These are phyloP conservation scores for Pestalotiopsis sp. DNA, from an alignment of 2,329 filamentous ascomycete genomes.

Conservation along the genomic window DNA sequence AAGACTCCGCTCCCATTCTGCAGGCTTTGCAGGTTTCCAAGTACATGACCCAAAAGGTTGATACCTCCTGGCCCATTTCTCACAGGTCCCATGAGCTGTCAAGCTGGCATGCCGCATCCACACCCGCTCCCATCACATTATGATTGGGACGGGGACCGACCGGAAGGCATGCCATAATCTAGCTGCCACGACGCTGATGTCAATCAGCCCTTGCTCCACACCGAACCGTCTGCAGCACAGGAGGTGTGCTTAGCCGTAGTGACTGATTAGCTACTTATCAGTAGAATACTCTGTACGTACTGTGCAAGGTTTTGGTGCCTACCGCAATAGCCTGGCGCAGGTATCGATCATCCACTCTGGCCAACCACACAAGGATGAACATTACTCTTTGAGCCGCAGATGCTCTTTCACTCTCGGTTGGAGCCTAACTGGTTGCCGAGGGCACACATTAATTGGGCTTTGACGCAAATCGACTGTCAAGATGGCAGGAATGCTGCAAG, in stretches of 20 bases:
- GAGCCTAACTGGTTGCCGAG: slow-evolving; percentile 8
- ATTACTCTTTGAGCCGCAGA: slow-evolving; percentile 9
- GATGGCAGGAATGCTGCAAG: slow-evolving; percentile 11
- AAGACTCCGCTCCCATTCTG: background rate
- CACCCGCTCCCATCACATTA: background rate
- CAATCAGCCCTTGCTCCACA: slow-evolving; percentile 10
- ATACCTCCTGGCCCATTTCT: background rate
- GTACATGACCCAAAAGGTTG: background rate
- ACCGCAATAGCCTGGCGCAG: background rate
- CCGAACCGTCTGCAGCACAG: background rate
- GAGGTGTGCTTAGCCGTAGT: background rate
- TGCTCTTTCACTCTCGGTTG: background rate
- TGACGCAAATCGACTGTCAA: slow-evolving; percentile 3
- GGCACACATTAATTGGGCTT: slow-evolving; percentile 12
- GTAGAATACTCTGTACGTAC: background rate
- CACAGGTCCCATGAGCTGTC: background rate
- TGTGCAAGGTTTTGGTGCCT: background rate
- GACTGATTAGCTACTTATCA: background rate
- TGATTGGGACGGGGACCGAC: slow-evolving; percentile 5
- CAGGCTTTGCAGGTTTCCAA: background rate
- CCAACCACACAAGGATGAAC: background rate
- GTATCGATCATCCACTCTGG: background rate
- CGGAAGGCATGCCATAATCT: background rate
- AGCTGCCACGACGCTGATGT: slow-evolving; percentile 2
- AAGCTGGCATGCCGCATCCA: background rate